phyloP scores from a whole-genome alignment of 2,329 filamentous ascomycete genomes.

The Trichoderma pleuroti region DNA sequence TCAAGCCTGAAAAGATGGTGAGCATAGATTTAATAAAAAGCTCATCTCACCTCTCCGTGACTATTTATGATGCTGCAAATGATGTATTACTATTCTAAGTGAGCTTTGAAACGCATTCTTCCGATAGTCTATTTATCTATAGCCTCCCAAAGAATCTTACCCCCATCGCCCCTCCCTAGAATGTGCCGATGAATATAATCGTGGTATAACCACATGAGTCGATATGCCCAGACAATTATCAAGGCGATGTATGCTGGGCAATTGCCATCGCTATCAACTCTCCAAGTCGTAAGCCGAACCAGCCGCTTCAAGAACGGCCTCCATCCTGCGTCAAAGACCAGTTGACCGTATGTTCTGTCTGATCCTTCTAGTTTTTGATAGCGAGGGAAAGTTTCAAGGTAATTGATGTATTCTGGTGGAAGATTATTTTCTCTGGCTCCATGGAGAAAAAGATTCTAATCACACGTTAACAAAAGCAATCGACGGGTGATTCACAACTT shows the following conservation, averaged over 20 bases:
- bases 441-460: neutral
- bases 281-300: constrained; percentile 13
- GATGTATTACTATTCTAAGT: neutral
- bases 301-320: constrained; percentile 8
- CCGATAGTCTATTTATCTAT: neutral
- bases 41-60: neutral
- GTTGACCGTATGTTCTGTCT: constrained; percentile 5
- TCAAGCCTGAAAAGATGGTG: too few relatives aligned
- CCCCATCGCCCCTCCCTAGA: constrained; percentile 10
- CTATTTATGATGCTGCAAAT: neutral
- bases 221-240: constrained; percentile 13
- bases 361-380: constrained; percentile 6
- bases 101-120: neutral
- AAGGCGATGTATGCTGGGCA: constrained; percentile 3
- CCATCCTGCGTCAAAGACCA: constrained; percentile 10
- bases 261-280: constrained; percentile 13
- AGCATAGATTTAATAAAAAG: too few relatives aligned
- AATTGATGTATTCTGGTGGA: neutral
- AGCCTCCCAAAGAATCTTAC: neutral
- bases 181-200: constrained; percentile 1
- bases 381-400: constrained; percentile 8
- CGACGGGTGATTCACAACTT: neutral
- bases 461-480: neutral
- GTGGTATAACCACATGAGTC: constrained; percentile 16
- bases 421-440: neutral